Evolutionary conservation across 2,329 filamentous ascomycete genomes (phyloP).

Genomic region (Stromatinia cepivora): DNA sequence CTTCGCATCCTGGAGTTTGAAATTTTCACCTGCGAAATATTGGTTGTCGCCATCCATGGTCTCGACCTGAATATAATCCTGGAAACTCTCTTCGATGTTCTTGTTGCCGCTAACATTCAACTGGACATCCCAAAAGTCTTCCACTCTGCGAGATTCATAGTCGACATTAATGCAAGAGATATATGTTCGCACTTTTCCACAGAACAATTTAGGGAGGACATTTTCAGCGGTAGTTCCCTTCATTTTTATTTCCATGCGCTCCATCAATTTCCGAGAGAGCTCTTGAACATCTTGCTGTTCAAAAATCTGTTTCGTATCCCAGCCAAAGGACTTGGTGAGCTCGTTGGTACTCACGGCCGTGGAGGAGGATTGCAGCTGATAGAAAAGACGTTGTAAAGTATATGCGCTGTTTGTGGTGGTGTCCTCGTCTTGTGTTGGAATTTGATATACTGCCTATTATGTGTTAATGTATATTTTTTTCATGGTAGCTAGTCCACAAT

Average conservation of each 20-base stretch:
- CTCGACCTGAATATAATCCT: conserved; percentile 94
- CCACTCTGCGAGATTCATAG: conserved; percentile 91
- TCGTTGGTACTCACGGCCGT: conserved; percentile 86
- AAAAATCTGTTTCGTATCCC: conserved; percentile 97
- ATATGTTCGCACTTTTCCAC: conserved; percentile 98
- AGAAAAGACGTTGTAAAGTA: conserved; percentile 90
- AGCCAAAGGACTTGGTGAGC: conserved; percentile 93
- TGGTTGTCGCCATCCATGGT: conserved; percentile 98
- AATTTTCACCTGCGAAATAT: conserved; percentile 87
- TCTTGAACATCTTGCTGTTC: conserved; percentile 99
- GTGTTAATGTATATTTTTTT: conserved; percentile 24
- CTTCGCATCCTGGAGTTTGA: conserved; percentile 92
- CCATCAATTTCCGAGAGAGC: conserved; percentile 93
- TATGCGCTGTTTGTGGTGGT: conserved; percentile 87
- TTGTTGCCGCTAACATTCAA: conserved; percentile 95
- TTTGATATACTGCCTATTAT: conserved; percentile 85
- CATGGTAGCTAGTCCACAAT: neutral
- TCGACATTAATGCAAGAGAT: conserved; percentile 98
- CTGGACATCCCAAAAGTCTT: conserved; percentile 99
- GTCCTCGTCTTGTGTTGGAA: conserved; percentile 84
- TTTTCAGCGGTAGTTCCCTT: conserved; percentile 93
- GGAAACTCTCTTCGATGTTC: conserved; percentile 90
- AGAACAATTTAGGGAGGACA: conserved; percentile 85
- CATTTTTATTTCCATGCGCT: conserved; percentile 96
- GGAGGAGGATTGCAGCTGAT: conserved; percentile 85